These are phyloP conservation scores for Phaffia rhodozyma DNA, from an alignment of 1,284 basidiomycete species.

Conservation along the genomic window DNA sequence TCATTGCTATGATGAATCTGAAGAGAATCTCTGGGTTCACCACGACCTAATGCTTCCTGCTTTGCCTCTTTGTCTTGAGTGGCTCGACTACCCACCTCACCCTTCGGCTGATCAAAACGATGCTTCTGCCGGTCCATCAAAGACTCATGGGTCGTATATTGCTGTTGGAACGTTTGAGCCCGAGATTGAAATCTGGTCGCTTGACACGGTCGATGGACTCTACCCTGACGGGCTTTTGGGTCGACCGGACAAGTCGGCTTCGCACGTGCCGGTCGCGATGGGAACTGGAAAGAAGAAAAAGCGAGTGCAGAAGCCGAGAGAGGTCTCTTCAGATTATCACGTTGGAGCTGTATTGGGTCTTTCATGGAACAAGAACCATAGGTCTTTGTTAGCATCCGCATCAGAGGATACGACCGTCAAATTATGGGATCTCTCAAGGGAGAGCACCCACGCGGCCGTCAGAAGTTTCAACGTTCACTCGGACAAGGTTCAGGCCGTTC, in stretches of 20 bases:
- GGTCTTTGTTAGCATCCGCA: slow-evolving; percentile 82
- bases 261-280: slow-evolving; percentile 59
- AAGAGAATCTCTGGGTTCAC: slow-evolving; percentile 91
- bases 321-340: slow-evolving; percentile 60
- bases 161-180: slow-evolving; percentile 96
- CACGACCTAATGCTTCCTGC: slow-evolving; percentile 97
- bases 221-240: slow-evolving; percentile 90
- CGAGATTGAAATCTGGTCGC: slow-evolving; percentile 96
- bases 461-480: slow-evolving; percentile 79
- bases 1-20: slow-evolving; percentile 82
- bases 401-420: slow-evolving; percentile 94
- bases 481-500: slow-evolving; percentile 94
- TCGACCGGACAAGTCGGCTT: slow-evolving; percentile 68
- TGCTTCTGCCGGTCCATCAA: slow-evolving; percentile 29
- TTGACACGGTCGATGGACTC: slow-evolving; percentile 86
- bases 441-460: slow-evolving; percentile 49
- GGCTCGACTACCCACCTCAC: slow-evolving; percentile 84
- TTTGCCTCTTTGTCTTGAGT: slow-evolving; percentile 96
- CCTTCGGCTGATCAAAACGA: slow-evolving; percentile 20
- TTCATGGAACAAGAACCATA: slow-evolving; percentile 80
- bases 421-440: slow-evolving; percentile 84
- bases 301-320: slow-evolving; percentile 67
- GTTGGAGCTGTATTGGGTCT: slow-evolving; percentile 86
- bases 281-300: slow-evolving; percentile 91
- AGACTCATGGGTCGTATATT: slow-evolving; percentile 66